Evolutionary conservation across 2,329 filamentous ascomycete genomes (phyloP).

Genomic region (Trichoderma sp.): DNA sequence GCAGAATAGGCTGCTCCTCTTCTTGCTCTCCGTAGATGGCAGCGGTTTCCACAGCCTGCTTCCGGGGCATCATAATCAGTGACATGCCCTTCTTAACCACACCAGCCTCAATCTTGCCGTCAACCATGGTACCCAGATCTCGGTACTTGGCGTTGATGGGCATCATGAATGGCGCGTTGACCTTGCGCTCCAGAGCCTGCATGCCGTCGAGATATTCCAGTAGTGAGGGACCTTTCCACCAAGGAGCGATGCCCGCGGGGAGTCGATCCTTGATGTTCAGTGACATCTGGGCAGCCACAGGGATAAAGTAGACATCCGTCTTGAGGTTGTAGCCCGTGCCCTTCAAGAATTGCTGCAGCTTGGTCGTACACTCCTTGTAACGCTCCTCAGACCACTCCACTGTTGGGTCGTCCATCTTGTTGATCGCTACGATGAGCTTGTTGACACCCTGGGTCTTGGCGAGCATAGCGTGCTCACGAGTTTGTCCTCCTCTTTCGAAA

Average conservation of each 20-base stretch:
- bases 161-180: constrained; percentile 99
- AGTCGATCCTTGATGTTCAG: constrained; percentile 88
- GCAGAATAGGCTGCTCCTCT: constrained; percentile 79
- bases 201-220: constrained; percentile 95
- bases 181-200: constrained; percentile 88
- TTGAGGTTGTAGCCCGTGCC: constrained; percentile 92
- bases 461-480: constrained; percentile 94
- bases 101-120: constrained; percentile 95
- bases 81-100: constrained; percentile 87
- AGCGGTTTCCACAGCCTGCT: constrained; percentile 74
- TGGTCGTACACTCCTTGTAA: constrained; percentile 90
- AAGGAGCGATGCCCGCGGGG: constrained; percentile 72
- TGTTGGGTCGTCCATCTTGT: constrained; percentile 99
- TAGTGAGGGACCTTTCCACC: constrained; percentile 87
- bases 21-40: constrained; percentile 95
- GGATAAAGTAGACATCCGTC: constrained; percentile 93
- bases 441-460: constrained; percentile 98
- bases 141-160: constrained; percentile 93
- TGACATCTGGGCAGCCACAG: constrained; percentile 85
- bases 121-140: constrained; percentile 96
- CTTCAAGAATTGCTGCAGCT: constrained; percentile 86
- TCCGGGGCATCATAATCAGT: constrained; percentile 95
- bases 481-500: constrained; percentile 95
- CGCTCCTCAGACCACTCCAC: constrained; percentile 94
- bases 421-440: constrained; percentile 91